Evolutionary conservation across 768 basidiomycete species (phyloP).

Genomic region (Leccinum pellstonianum): DNA sequence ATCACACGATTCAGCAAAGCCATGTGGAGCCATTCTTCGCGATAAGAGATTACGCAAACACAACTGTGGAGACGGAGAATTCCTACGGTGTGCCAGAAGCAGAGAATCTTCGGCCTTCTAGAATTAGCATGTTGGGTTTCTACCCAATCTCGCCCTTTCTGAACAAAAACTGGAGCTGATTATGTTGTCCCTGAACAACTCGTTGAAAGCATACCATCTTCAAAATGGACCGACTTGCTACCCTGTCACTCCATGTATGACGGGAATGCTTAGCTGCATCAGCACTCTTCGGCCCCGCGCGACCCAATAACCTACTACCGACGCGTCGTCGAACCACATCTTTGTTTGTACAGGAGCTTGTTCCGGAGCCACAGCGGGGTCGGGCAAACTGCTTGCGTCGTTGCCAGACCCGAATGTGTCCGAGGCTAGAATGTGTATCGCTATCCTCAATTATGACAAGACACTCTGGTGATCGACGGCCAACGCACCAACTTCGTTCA

Average conservation of each 20-base stretch:
- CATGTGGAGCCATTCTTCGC: not conserved
- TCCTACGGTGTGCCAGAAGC: not conserved
- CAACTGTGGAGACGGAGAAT: not conserved
- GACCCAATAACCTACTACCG: conserved; percentile 50
- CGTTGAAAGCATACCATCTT: not conserved
- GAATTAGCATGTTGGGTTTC: not conserved
- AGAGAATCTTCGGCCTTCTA: not conserved
- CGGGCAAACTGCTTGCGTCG: conserved; percentile 14
- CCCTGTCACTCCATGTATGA: conserved; percentile 42
- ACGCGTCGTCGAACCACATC: conserved; percentile 55
- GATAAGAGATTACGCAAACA: not conserved
- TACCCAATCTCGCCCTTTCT: not conserved
- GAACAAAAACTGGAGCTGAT: not conserved
- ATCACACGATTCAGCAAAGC: not conserved
- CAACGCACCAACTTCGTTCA: not conserved
- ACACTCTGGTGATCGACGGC: not conserved
- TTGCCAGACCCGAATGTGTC: conserved; percentile 10
- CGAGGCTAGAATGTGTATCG: not conserved
- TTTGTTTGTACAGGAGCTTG: conserved; percentile 9
- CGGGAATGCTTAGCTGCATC: conserved; percentile 45
- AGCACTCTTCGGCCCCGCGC: conserved; percentile 50
- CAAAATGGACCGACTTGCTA: not conserved
- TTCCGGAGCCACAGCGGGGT: conserved; percentile 5
- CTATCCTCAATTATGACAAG: not conserved
- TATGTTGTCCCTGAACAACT: not conserved